Conservation (phyloP, 176 grass and related monocot species). For the Hordeum vulgare region DNA sequence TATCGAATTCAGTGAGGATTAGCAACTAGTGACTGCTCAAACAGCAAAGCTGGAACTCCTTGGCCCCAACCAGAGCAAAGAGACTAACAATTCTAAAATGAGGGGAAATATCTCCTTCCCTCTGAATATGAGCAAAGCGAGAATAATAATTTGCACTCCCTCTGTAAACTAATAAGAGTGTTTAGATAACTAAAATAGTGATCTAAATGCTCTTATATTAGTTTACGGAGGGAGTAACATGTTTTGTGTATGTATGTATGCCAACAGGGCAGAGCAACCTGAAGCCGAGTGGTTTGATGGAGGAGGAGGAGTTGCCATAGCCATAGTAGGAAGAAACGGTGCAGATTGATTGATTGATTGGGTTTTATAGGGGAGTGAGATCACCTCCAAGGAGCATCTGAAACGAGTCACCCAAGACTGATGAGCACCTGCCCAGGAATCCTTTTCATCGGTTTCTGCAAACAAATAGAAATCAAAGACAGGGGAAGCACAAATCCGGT, state of each 20-base stretch:
- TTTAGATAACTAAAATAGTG: too few species aligned
- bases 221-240: too few species aligned
- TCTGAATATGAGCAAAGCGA: background rate
- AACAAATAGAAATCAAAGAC: background rate
- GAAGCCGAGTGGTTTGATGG: background rate
- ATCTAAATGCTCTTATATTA: too few species aligned
- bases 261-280: background rate
- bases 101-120: background rate
- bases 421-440: constrained; percentile 17
- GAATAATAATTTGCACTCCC: background rate
- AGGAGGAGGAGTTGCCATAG: background rate
- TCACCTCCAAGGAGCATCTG: constrained; percentile 30
- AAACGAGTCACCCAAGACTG: constrained; percentile 23
- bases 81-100: background rate
- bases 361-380: constrained; percentile 3
- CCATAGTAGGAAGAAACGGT: constrained; percentile 14
- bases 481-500: background rate
- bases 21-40: background rate
- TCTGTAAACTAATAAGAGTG: too few species aligned
- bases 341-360: background rate
- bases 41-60: background rate
- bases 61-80: background rate
- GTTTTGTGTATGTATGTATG: background rate
- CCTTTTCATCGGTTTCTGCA: constrained; percentile 4
- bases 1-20: background rate